These are phyloP conservation scores for Trichophaea hybrida DNA, from an alignment of 2,329 filamentous ascomycete species.

Conservation along the genomic window DNA sequence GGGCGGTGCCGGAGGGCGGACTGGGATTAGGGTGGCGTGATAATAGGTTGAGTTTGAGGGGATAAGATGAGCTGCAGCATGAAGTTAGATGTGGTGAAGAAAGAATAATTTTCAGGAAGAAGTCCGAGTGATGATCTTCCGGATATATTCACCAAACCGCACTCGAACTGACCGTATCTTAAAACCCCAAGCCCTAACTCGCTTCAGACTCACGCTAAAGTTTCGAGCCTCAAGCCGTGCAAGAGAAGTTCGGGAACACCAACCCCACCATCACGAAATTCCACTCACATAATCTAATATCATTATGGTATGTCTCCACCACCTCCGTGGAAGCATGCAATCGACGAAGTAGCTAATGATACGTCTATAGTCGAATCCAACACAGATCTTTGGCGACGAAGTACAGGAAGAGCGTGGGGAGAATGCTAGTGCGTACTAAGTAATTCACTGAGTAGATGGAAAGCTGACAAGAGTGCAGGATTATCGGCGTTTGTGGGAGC, in stretches of 20 bases:
- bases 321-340: background rate
- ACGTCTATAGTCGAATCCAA: conserved; percentile 47
- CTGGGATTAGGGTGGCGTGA: background rate
- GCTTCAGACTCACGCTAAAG: background rate
- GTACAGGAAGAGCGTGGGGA: conserved; percentile 97
- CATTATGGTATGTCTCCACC: conserved; percentile 2
- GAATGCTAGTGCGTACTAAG: conserved; percentile 59
- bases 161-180: too few relatives aligned
- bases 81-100: too few relatives aligned
- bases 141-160: too few relatives aligned
- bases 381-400: conserved; percentile 95
- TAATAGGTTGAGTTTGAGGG: background rate
- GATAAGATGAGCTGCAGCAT: background rate
- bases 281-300: conserved; percentile 2
- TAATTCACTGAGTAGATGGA: background rate
- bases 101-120: too few relatives aligned
- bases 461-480: conserved; percentile 16
- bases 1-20: background rate
- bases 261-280: conserved; percentile 4
- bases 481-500: conserved; percentile 95
- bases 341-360: background rate
- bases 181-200: background rate
- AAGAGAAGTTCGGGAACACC: background rate
- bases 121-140: too few relatives aligned
- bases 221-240: background rate